These are phyloP conservation scores for Populus hybrid DNA, from an alignment of 441 rosid species.

Conservation along the genomic window DNA sequence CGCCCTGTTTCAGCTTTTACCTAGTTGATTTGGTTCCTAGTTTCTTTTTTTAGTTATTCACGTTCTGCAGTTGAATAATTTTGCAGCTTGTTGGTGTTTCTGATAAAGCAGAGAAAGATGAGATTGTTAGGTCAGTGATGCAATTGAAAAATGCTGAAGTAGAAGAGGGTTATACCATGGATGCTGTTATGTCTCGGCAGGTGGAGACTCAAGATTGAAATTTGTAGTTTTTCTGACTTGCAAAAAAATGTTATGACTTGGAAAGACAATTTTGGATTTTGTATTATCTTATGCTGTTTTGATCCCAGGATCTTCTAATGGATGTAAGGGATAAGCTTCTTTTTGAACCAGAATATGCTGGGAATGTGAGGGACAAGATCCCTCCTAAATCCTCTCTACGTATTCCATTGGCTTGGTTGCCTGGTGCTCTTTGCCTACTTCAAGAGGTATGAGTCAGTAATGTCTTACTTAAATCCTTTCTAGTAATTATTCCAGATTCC, in stretches of 20 bases:
- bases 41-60: not conserved
- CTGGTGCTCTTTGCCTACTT: constrained; percentile 88
- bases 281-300: constrained; percentile 4
- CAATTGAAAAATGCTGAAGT: constrained; percentile 65
- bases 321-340: constrained; percentile 93
- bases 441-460: constrained; percentile 64
- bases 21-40: not conserved
- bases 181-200: constrained; percentile 70
- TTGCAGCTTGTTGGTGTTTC: constrained; percentile 74
- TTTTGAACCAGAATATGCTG: constrained; percentile 94
- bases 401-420: constrained; percentile 86
- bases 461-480: not conserved
- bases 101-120: constrained; percentile 86
- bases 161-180: constrained; percentile 91
- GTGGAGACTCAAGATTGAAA: constrained; percentile 33
- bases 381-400: constrained; percentile 71
- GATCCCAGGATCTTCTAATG: constrained; percentile 72
- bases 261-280: not conserved
- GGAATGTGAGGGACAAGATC: constrained; percentile 65
- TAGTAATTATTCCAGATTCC: not conserved
- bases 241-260: not conserved
- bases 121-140: constrained; percentile 79
- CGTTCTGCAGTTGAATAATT: constrained; percentile 4
- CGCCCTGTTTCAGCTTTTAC: not conserved
- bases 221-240: not conserved